Evolutionary conservation across 257 asterid genomes (phyloP).

Genomic region (Leptodermis oblonga): DNA sequence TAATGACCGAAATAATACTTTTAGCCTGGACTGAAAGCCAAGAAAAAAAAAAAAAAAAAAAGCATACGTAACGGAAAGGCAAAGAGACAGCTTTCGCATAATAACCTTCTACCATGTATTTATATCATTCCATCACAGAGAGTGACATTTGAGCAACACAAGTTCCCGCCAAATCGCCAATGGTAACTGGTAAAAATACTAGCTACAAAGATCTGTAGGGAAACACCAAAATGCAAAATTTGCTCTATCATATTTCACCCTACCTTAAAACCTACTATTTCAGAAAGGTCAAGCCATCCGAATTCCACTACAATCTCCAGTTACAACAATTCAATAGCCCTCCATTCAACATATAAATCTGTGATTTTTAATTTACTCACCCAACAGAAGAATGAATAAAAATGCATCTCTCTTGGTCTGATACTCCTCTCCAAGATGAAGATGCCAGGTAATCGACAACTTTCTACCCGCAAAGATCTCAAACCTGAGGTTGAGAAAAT

Average conservation of each 20-base stretch:
- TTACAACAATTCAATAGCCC: background rate
- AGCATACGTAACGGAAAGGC: too few relatives aligned
- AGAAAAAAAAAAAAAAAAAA: too few relatives aligned
- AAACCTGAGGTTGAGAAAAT: constrained; percentile 9
- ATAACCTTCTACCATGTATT: too few relatives aligned
- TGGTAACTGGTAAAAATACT: background rate
- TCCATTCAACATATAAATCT: background rate
- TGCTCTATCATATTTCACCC: background rate
- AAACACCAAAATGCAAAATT: background rate
- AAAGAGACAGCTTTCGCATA: too few relatives aligned
- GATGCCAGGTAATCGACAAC: background rate
- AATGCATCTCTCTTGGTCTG: background rate
- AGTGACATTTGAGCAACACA: too few relatives aligned
- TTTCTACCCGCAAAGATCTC: constrained; percentile 4
- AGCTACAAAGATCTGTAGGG: background rate
- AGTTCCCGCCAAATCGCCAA: too few relatives aligned
- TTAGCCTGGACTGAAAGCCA: too few relatives aligned
- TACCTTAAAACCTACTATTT: background rate
- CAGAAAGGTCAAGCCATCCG: background rate
- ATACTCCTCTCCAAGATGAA: background rate
- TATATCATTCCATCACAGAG: too few relatives aligned
- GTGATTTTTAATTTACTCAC: constrained; percentile 5
- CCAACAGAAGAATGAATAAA: constrained; percentile 10
- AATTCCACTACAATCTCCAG: background rate
- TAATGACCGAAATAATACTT: too few relatives aligned